Conservation (phyloP, 23 red algal species). For the Pyropia yezoensis region DNA sequence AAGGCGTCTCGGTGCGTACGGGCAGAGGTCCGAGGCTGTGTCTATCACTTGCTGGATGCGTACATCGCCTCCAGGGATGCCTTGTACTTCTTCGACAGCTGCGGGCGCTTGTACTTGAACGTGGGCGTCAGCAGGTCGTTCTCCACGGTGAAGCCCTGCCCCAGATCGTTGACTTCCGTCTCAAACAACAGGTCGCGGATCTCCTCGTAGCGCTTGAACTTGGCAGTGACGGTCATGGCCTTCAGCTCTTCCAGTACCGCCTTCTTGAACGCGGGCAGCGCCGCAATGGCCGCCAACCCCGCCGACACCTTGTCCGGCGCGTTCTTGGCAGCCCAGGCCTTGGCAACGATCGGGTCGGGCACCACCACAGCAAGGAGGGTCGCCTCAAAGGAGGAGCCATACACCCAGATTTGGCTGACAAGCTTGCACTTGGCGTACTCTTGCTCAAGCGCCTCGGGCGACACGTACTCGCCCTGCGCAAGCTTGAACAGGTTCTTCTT, state of each 20-base stretch:
- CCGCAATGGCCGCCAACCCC: slow-evolving; percentile 29
- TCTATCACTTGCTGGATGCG: background rate
- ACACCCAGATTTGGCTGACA: slow-evolving; percentile 85
- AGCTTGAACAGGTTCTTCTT: slow-evolving; percentile 99
- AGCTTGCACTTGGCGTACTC: slow-evolving; percentile 72
- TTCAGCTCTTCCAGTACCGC: slow-evolving; percentile 57
- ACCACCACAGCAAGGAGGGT: slow-evolving; percentile 74
- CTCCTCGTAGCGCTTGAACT: slow-evolving; percentile 83
- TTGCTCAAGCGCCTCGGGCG: slow-evolving; percentile 70
- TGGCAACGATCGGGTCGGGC: slow-evolving; percentile 42
- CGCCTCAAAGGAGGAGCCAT: slow-evolving; percentile 68
- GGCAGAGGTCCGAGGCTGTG: too few relatives aligned
- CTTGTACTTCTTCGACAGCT: slow-evolving; percentile 54
- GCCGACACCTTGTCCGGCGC: slow-evolving; percentile 6
- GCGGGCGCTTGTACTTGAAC: slow-evolving; percentile 90
- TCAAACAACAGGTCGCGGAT: slow-evolving; percentile 68
- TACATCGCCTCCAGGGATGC: slow-evolving; percentile 67
- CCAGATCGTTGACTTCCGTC: slow-evolving; percentile 72
- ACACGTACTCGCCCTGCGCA: slow-evolving; percentile 91
- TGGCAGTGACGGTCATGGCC: slow-evolving; percentile 21
- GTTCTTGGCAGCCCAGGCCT: slow-evolving; percentile 51
- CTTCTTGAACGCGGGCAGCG: slow-evolving; percentile 40
- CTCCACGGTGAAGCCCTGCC: slow-evolving; percentile 78
- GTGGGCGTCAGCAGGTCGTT: slow-evolving; percentile 88
- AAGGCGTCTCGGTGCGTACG: too few relatives aligned